Base-by-base conservation (phyloP, 1,284 basidiomycete species). In the Puccinia hordei region DNA sequence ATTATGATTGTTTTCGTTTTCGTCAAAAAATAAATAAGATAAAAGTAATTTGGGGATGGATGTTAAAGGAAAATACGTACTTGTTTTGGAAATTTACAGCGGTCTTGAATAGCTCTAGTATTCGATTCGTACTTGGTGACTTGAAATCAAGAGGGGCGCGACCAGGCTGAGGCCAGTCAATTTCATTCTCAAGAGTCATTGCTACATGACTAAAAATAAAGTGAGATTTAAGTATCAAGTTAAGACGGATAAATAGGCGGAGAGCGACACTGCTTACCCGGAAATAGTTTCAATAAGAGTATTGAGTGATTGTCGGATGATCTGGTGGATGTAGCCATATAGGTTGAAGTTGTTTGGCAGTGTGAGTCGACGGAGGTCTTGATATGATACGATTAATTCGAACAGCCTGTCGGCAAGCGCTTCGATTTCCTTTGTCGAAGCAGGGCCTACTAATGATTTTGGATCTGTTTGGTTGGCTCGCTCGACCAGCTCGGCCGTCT, bases 111-210 rank as follows among this genome's bases (percentile, higher is more conserved):
- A 19, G 19, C 8, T 30, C 33, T 19, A 74, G 57, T 8, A 74
- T 41, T 2, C 68, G 68, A 30, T 3, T 35, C 27, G 68, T 71
- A 15, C 35, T 74, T 13, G 72, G 53, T 24, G 72, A 59, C 19
- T 74, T 24, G 15, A 71, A 46, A 12, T 74, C 72, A 12, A 74
- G 51, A 13, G 72, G 38, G 5, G 38, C 53, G n/a, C 53, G 46
- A 10, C n/a, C 19, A 1, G 72, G 51, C 57, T 57, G 53, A n/a
- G 72, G 72, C 72, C 72, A 74, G 15, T 59, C 46, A 22, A 74
- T 35, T 74, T 74, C 72, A 15, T 57, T n/a, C 57, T 74, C 72
- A 3, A 74, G 38, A 1, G 38, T 46, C 57, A 41, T 22, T 22
- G 57, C 57, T 2, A 74, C 33, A 59, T 57, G 51, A 8, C 72